Percentiles rank a stretch among this genome's conserved stretches.
These are phyloP conservation scores for Phytophthora agathidicida DNA, from an alignment of 352 stramenopile species.

Conservation along the genomic window DNA sequence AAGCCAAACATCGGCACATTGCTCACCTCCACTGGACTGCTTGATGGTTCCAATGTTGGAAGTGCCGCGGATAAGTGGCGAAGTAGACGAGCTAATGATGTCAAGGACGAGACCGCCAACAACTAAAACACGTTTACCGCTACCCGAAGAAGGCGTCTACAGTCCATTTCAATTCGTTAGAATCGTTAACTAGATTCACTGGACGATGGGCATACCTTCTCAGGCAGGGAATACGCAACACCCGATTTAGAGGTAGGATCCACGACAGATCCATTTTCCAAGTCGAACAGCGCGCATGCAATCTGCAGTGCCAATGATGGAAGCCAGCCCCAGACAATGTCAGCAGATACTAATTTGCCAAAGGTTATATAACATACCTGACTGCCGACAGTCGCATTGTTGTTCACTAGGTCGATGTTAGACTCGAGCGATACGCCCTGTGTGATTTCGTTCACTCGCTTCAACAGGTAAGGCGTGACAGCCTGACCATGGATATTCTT, in stretches of 20 bases:
- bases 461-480: constrained; percentile 93
- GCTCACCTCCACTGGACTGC: constrained; percentile 74
- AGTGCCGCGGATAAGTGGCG: constrained; percentile 77
- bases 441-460: constrained; percentile 94
- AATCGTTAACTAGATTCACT: background rate
- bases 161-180: constrained; percentile 5
- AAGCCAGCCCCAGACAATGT: background rate
- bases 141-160: constrained; percentile 6
- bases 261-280: constrained; percentile 41
- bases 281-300: constrained; percentile 64
- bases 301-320: constrained; percentile 48
- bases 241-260: constrained; percentile 6
- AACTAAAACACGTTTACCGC: constrained; percentile 66
- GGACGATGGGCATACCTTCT: constrained; percentile 42
- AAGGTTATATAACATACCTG: constrained; percentile 63
- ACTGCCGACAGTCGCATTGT: constrained; percentile 96
- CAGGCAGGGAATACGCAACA: constrained; percentile 49
- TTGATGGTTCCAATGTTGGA: constrained; percentile 89
- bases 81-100: constrained; percentile 77
- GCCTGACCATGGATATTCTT: constrained; percentile 93
- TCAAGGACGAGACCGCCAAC: constrained; percentile 90
- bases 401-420: constrained; percentile 97
- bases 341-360: background rate
- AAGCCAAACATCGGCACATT: background rate
- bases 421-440: constrained; percentile 90